These are phyloP conservation scores for Camillea tinctor DNA, from an alignment of 2,329 filamentous ascomycete genomes.

Conservation along the genomic window DNA sequence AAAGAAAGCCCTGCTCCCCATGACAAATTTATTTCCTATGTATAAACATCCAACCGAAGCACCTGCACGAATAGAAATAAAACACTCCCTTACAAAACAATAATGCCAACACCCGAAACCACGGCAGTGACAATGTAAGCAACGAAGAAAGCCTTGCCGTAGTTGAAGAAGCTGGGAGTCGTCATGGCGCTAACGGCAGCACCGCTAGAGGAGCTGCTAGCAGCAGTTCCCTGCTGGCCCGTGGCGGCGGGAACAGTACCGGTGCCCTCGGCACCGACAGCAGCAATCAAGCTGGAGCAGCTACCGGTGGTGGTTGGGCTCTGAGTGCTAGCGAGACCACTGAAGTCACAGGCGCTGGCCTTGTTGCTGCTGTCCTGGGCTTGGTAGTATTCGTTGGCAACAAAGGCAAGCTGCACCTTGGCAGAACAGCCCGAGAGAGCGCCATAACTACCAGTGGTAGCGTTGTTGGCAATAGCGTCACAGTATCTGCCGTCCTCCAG, in stretches of 20 bases:
- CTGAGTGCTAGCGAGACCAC: slow-evolving; percentile 60
- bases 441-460: slow-evolving; percentile 67
- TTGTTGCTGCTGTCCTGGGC: slow-evolving; percentile 46
- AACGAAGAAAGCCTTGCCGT: slow-evolving; percentile 39
- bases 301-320: slow-evolving; percentile 44
- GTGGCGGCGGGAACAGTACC: slow-evolving; percentile 52
- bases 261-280: slow-evolving; percentile 62
- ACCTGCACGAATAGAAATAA: not conserved
- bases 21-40: slow-evolving; percentile 1
- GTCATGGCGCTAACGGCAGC: slow-evolving; percentile 43
- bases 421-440: slow-evolving; percentile 75
- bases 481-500: slow-evolving; percentile 52
- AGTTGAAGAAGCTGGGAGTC: slow-evolving; percentile 29
- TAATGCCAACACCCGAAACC: slow-evolving; percentile 52
- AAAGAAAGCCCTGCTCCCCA: too few relatives aligned
- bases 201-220: slow-evolving; percentile 41
- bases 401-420: slow-evolving; percentile 70
- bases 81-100: slow-evolving; percentile 45
- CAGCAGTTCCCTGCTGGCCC: slow-evolving; percentile 36
- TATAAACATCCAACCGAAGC: slow-evolving; percentile 4
- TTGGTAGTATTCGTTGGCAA: slow-evolving; percentile 70
- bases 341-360: slow-evolving; percentile 67
- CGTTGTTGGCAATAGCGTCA: slow-evolving; percentile 66
- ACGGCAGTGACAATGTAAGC: slow-evolving; percentile 49
- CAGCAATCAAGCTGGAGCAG: slow-evolving; percentile 59